phyloP scores from a whole-genome alignment of 1,139 yeast genomes.

The Kodamaea ohmeri region DNA sequence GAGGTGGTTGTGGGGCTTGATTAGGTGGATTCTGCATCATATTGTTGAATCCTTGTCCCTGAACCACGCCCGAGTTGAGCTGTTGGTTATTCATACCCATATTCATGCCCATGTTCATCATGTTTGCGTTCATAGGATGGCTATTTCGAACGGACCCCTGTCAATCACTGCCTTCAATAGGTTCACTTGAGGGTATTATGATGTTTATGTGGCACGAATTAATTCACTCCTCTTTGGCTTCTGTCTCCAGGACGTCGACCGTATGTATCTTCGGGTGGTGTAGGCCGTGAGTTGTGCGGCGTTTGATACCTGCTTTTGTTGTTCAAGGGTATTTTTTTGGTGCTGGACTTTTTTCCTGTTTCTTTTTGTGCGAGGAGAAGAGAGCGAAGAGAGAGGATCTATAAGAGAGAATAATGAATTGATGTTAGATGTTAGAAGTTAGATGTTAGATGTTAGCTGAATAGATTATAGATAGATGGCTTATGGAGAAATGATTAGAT shows the following conservation, averaged over 20 bases:
- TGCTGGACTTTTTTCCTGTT: not conserved
- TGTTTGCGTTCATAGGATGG: slow-evolving; percentile 11
- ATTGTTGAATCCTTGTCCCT: slow-evolving; percentile 13
- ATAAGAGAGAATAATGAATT: not conserved
- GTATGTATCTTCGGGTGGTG: no score
- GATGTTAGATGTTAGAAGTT: no score
- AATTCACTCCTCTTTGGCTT: not conserved
- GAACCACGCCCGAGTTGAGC: slow-evolving; percentile 13
- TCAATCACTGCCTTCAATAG: no score
- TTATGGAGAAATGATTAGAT: no score
- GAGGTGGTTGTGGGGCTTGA: slow-evolving; percentile 15
- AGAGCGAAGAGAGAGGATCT: not conserved
- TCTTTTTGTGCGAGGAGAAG: slow-evolving; percentile 1
- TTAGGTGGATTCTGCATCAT: slow-evolving; percentile 9
- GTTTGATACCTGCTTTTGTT: no score
- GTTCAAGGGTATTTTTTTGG: slow-evolving; percentile 2
- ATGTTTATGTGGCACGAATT: no score
- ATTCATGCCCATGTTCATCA: slow-evolving; percentile 19
- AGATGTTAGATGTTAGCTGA: no score
- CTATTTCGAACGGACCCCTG: no score
- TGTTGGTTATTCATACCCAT: slow-evolving; percentile 14
- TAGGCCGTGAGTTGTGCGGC: no score
- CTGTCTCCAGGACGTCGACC: slow-evolving; percentile 2
- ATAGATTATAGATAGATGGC: no score
- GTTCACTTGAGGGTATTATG: no score